Percentiles rank a stretch among this genome's conserved stretches.
These are phyloP conservation scores for Brassica napus DNA, from an alignment of 345 rosid genomes.

Conservation along the genomic window Da-Ae NC_063446.1:61093501-61094000, in stretches of 20 bases:
- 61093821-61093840: not conserved
- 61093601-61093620: not conserved
- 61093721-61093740: not conserved
- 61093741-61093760: not conserved
- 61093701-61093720: not conserved
- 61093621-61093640: not conserved
- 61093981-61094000: slow-evolving; percentile 29
- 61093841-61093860: slow-evolving; percentile 27
- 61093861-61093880: slow-evolving; percentile 4
- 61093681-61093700: not conserved
- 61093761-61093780: slow-evolving; percentile 13
- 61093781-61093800: slow-evolving; percentile 4
- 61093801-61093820: slow-evolving; percentile 4
- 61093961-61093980: slow-evolving; percentile 29
- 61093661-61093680: not conserved
- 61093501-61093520: no score
- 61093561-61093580: not conserved
- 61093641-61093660: not conserved
- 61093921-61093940: slow-evolving; percentile 16
- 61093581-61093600: not conserved
- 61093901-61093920: slow-evolving; percentile 26
- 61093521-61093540: no score
- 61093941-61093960: slow-evolving; percentile 1
- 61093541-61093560: no score
- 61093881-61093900: slow-evolving; percentile 32